Base-by-base conservation (phyloP, 2,329 filamentous ascomycete species). In the Epichloe sibirici region DNA sequence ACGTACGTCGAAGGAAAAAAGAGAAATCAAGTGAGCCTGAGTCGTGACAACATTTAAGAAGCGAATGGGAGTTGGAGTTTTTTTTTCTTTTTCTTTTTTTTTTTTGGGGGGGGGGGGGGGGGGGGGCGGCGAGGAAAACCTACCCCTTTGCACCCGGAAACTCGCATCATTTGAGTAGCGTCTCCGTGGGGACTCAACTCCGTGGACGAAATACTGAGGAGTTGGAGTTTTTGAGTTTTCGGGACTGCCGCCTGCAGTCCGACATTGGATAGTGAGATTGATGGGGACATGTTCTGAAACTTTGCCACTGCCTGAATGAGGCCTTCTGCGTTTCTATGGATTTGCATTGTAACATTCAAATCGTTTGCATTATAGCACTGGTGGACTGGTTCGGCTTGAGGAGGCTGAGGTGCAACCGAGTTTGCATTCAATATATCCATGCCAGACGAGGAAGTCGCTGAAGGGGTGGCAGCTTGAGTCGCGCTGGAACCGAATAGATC, bases 161-260 rank as follows among this genome's bases (percentile, higher is more conserved):
- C 82, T 64, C 88, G 86, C 88, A 98, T 95, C 62, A 83, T 78
- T 71, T 97, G 93, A 55, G 85, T 90, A 15, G 90, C 91, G 65
- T 95, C 90, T 43, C 85, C 81, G 13, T 88, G 88, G 6, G 83
- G 81, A 12, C 75, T 81, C 44, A 98, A 66, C 35, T 94, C 88
- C 4, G 83, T 73, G 58, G 81, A 88, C 59, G 88, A 95, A 59
- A 98, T 95, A 54, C 85, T 88, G 66, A 94, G 85, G 58, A 98
- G 73, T 66, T 96, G 90, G 62, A 98, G 71, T 67, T 93, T 95
- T 71, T 98, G 93, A 45, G 87, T 89, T 71, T 97, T 98, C 8
- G 93, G 93, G 51, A 98, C 93, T 1, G 93, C 93, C 44, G 91
- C 93, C 68, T 98, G 93, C 58, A 98, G 69, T 28, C 88, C 88